phyloP scores from a whole-genome alignment of 1,284 basidiomycete species.

The Stygiomarasmius scandens region DNA sequence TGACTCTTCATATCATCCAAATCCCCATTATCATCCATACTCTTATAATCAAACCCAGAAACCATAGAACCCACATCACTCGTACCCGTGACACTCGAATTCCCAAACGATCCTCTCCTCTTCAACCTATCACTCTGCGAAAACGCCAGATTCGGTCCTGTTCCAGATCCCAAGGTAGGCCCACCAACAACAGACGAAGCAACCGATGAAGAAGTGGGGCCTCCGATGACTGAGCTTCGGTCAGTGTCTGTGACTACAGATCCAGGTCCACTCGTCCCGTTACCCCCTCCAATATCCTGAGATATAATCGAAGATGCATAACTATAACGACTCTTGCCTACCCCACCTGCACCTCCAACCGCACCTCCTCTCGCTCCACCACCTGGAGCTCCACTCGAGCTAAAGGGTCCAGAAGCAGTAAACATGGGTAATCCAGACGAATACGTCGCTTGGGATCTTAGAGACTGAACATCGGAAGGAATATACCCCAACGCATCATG shows the following conservation, averaged over 20 bases:
- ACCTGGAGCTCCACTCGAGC: slow-evolving; percentile 61
- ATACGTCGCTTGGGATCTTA: slow-evolving; percentile 93
- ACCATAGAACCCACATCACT: slow-evolving; percentile 72
- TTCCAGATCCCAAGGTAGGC: too few species aligned
- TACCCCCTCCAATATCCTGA: slow-evolving; percentile 69
- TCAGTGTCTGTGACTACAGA: slow-evolving; percentile 58
- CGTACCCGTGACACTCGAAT: slow-evolving; percentile 72
- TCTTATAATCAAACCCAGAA: slow-evolving; percentile 84
- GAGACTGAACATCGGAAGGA: slow-evolving; percentile 91
- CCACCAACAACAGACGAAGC: not conserved
- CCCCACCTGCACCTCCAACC: slow-evolving; percentile 57
- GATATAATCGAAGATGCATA: slow-evolving; percentile 93
- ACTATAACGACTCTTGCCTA: slow-evolving; percentile 60
- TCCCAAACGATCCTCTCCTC: slow-evolving; percentile 63
- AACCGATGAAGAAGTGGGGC: slow-evolving; percentile 27
- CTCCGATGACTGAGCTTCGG: slow-evolving; percentile 51
- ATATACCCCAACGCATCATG: slow-evolving; percentile 95
- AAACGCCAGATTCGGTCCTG: slow-evolving; percentile 76
- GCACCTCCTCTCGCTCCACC: slow-evolving; percentile 38
- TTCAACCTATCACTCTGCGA: slow-evolving; percentile 67
- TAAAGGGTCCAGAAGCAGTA: slow-evolving; percentile 68
- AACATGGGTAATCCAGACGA: slow-evolving; percentile 89
- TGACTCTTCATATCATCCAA: slow-evolving; percentile 84
- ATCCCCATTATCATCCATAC: slow-evolving; percentile 76
- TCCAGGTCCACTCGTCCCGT: too few species aligned